Percentiles rank a stretch among this genome's conserved stretches.
Evolutionary conservation across 2,329 filamentous ascomycete genomes (phyloP).

Genomic region (Ophiocordyceps polyrhachis-furcata): DNA sequence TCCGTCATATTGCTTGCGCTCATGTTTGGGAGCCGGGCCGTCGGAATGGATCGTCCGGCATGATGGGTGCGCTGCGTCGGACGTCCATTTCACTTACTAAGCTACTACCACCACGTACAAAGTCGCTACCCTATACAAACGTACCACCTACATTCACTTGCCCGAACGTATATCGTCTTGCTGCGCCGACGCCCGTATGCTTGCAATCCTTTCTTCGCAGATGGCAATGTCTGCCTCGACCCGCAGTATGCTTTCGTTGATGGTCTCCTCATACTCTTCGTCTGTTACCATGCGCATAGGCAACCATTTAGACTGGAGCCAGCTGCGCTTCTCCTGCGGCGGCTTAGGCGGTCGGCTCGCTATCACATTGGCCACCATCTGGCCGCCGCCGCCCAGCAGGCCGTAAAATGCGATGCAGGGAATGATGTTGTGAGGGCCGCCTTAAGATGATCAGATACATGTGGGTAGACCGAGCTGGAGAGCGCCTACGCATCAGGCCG

Average conservation of each 20-base stretch:
- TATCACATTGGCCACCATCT: conserved; percentile 16
- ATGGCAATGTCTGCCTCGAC: conserved; percentile 63
- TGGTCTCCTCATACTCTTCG: conserved; percentile 51
- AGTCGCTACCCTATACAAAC: background rate
- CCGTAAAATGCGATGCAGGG: conserved; percentile 24
- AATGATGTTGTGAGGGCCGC: background rate
- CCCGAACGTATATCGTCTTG: background rate
- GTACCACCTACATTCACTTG: background rate
- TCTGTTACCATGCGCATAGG: conserved; percentile 54
- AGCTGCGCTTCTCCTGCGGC: conserved; percentile 14
- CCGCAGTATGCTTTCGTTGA: conserved; percentile 51
- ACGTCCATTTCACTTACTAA: too few relatives aligned
- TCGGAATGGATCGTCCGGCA: background rate
- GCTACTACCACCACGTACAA: background rate
- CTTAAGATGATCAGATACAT: background rate
- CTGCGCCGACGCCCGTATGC: conserved; percentile 8
- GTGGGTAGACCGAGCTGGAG: background rate
- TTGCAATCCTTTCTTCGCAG: conserved; percentile 53
- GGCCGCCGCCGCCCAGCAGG: conserved; percentile 20
- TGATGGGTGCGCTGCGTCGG: background rate
- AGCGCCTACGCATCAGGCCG: conserved; percentile 32
- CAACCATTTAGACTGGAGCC: conserved; percentile 46
- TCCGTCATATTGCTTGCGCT: background rate
- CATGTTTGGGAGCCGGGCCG: background rate
- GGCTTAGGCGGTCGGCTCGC: background rate